phyloP scores from a whole-genome alignment of 768 basidiomycete species.

The Calocera viscosa region DNA sequence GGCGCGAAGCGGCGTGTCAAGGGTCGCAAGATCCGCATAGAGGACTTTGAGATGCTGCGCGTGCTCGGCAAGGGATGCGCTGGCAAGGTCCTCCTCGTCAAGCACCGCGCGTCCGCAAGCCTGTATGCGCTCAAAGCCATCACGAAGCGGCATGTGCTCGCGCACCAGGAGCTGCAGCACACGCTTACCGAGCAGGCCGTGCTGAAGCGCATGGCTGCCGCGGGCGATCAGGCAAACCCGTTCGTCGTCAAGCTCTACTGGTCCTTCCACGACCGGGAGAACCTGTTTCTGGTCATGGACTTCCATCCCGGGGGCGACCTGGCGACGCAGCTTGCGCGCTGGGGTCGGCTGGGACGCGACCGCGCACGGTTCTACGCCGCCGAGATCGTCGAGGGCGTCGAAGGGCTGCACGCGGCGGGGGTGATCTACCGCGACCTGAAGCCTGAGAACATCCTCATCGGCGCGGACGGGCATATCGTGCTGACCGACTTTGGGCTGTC shows the following conservation, averaged over 20 bases:
- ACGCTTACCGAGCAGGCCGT: conserved; percentile 95
- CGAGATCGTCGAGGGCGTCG: conserved; percentile 92
- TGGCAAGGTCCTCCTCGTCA: conserved; percentile 87
- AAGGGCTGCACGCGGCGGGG: conserved; percentile 83
- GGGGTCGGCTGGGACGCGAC: conserved; percentile 86
- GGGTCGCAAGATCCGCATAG: conserved; percentile 61
- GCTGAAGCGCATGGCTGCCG: conserved; percentile 70
- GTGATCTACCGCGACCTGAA: conserved; percentile 97
- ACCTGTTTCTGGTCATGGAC: conserved; percentile 94
- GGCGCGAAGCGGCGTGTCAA: conserved; percentile 33
- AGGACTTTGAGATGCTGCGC: conserved; percentile 95
- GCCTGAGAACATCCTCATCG: conserved; percentile 93
- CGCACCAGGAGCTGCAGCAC: conserved; percentile 92
- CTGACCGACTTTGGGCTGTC: conserved; percentile 94
- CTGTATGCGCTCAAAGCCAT: conserved; percentile 94
- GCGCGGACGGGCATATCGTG: conserved; percentile 87
- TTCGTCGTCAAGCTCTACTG: conserved; percentile 95
- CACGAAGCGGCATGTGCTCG: conserved; percentile 91
- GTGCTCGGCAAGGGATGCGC: conserved; percentile 96
- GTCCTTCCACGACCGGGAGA: conserved; percentile 97
- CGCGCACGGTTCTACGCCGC: conserved; percentile 94
- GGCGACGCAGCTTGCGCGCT: conserved; percentile 91
- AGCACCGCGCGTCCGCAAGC: conserved; percentile 55
- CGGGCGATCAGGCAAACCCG: conserved; percentile 58
- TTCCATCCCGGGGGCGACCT: conserved; percentile 95